Base-by-base conservation (phyloP, 331 rosid species). In the Phaseolus coccineus region DNA sequence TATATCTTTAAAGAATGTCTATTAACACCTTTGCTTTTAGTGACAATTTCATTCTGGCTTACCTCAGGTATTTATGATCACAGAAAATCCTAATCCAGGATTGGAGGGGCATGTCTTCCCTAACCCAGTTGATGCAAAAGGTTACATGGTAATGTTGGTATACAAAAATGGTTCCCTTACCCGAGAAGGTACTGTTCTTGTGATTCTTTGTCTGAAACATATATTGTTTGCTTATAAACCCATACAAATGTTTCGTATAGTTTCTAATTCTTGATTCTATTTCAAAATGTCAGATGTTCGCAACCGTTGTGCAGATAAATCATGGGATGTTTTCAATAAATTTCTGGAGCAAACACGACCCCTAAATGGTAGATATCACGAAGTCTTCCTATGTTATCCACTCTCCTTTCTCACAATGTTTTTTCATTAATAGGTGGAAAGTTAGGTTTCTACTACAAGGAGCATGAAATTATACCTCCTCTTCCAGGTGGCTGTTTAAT, bases 131-230 rank as follows among this genome's bases (percentile, higher is more conserved):
- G 97, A 96, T 84, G 77, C 85, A 10, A 90, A 89, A 64, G 90
- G 90, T 80, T 96, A 90, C 87, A 93, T 96, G 98, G 98, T 93
- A 62, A 96, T 96, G 99, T 55, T 96, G 87, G 91, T 87, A 4
- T 96, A 96, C 93, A 93, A 96, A 90, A 95, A 96, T 59, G 99
- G 98, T 16, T 96, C 99, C 12, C 91, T 96, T 82, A 96, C 93
- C 58, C 93, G 99, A 35, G 99, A 96, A 93, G 99, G 99, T 96
- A 89, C 66, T 65, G 28, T 27, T 44, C 35, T 66, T 16, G 2
- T 83, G 46, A 42, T 37, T 71, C 35, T 65, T 31, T 27, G 16
- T 69, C 71, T 28, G 33, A 16, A 71, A 42, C 44, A 22, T 63
- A 0, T 78, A 24, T 72, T 40, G 71, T 71, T 68, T 42, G 35